These are phyloP conservation scores for Crithidia mellificae DNA, from an alignment of 208 protist species.

Conservation along the genomic window DNA sequence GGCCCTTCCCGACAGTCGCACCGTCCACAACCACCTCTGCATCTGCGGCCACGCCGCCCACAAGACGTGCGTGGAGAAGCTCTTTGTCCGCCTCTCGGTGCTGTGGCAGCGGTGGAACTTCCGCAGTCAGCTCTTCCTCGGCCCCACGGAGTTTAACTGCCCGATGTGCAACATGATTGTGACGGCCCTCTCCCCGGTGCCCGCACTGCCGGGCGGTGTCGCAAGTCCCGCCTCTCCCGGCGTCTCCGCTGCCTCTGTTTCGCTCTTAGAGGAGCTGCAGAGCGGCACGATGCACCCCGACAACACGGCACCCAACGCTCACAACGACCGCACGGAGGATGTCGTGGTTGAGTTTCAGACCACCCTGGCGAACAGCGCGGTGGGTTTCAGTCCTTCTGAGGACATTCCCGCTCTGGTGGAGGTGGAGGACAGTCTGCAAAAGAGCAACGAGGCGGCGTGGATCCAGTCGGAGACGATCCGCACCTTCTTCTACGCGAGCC, in stretches of 20 bases:
- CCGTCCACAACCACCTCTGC: constrained; percentile 53
- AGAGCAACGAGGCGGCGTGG: constrained; percentile 42
- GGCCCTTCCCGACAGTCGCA: constrained; percentile 28
- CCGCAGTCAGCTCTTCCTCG: constrained; percentile 42
- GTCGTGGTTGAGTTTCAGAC: constrained; percentile 36
- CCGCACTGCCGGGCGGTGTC: constrained; percentile 29
- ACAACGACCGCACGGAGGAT: constrained; percentile 8
- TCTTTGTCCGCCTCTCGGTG: constrained; percentile 45
- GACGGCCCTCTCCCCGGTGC: constrained; percentile 59
- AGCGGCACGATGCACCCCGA: constrained; percentile 14
- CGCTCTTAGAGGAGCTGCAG: constrained; percentile 52
- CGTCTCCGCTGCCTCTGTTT: not conserved
- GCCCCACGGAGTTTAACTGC: constrained; percentile 62
- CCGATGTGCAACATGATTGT: constrained; percentile 73
- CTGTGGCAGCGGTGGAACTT: constrained; percentile 44
- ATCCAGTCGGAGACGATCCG: constrained; percentile 58
- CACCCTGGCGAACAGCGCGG: constrained; percentile 42
- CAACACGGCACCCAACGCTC: not conserved
- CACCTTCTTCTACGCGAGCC: constrained; percentile 42
- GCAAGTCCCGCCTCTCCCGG: not conserved
- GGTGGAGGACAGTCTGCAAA: constrained; percentile 50
- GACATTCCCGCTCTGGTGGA: constrained; percentile 30
- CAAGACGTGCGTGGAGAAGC: constrained; percentile 58
- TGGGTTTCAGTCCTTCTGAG: constrained; percentile 40
- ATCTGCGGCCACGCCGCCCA: constrained; percentile 75